phyloP scores from a whole-genome alignment of 2,329 filamentous ascomycete species.

The Anthostomella pinea region DNA sequence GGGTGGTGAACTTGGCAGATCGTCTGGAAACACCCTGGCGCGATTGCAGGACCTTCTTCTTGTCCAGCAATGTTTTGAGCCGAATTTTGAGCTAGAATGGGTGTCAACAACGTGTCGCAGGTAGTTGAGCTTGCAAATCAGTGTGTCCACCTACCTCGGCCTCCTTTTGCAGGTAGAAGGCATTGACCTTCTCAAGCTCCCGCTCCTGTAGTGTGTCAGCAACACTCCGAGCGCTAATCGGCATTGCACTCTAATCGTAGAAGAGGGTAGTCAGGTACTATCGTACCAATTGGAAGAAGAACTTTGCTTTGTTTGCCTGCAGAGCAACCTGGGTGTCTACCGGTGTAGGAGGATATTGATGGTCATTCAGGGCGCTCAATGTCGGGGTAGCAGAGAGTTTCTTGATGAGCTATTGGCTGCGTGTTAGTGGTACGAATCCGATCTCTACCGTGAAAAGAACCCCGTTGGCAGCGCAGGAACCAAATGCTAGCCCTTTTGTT shows the following conservation, averaged over 20 bases:
- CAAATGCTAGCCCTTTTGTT: slow-evolving; percentile 3
- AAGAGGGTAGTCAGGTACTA: slow-evolving; percentile 3
- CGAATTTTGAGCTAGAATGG: slow-evolving; percentile 79
- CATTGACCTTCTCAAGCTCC: slow-evolving; percentile 97
- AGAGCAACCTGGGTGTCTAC: slow-evolving; percentile 82
- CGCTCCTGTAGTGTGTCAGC: slow-evolving; percentile 68
- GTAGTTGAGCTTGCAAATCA: neutral
- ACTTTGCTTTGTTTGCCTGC: slow-evolving; percentile 96
- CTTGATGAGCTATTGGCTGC: slow-evolving; percentile 78
- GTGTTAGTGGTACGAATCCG: slow-evolving; percentile 33
- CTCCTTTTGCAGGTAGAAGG: slow-evolving; percentile 96
- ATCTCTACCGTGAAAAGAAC: no score
- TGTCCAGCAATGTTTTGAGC: slow-evolving; percentile 87
- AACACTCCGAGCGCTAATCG: no score
- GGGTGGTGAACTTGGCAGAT: slow-evolving; percentile 88
- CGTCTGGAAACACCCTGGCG: slow-evolving; percentile 77
- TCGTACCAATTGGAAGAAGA: slow-evolving; percentile 93
- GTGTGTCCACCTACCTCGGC: slow-evolving; percentile 69
- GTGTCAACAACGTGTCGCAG: slow-evolving; percentile 11
- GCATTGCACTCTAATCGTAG: slow-evolving; percentile 1
- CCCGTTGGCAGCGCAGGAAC: no score
- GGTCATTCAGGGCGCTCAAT: slow-evolving; percentile 71
- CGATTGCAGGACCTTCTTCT: slow-evolving; percentile 87
- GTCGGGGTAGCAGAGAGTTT: slow-evolving; percentile 90
- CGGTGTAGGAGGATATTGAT: slow-evolving; percentile 43